phyloP scores from a whole-genome alignment of 2,329 filamentous ascomycete genomes.

The Kalaharituber pfeilii region DNA sequence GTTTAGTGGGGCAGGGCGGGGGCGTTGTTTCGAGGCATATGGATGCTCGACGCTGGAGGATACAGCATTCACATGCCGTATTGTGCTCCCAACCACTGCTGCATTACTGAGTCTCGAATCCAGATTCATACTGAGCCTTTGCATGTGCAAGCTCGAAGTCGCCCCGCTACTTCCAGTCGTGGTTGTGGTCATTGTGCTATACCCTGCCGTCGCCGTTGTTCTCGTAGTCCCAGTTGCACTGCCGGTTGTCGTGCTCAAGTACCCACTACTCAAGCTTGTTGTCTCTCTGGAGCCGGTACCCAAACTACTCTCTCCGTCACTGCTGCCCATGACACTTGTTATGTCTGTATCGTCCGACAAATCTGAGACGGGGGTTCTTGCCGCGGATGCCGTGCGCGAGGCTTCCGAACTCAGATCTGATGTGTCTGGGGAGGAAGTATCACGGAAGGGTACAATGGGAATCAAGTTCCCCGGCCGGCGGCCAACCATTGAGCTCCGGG shows the following conservation, averaged over 20 bases:
- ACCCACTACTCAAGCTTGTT: not conserved
- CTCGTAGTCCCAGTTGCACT: not conserved
- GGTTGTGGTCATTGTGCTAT: not conserved
- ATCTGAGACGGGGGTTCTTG: not conserved
- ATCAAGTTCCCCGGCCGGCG: not conserved
- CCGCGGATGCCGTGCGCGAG: not conserved
- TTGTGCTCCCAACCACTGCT: too few species aligned
- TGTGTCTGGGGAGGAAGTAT: not conserved
- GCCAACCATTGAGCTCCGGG: not conserved
- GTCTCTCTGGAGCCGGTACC: not conserved
- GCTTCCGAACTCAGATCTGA: not conserved
- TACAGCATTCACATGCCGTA: too few species aligned
- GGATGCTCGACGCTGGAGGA: too few species aligned
- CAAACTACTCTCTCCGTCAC: not conserved
- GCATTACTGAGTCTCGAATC: too few species aligned
- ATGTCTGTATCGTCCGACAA: not conserved
- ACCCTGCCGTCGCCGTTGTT: not conserved
- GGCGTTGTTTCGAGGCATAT: not conserved
- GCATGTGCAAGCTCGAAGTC: not conserved
- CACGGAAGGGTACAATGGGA: not conserved
- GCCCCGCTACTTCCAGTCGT: not conserved
- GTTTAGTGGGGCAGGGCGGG: not conserved
- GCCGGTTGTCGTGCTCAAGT: not conserved
- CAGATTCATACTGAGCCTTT: not conserved
- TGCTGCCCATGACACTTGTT: not conserved